Evolutionary conservation across 1,284 basidiomycete genomes (phyloP).

Genomic region (Sporisorium iseilematis-ciliati): DNA sequence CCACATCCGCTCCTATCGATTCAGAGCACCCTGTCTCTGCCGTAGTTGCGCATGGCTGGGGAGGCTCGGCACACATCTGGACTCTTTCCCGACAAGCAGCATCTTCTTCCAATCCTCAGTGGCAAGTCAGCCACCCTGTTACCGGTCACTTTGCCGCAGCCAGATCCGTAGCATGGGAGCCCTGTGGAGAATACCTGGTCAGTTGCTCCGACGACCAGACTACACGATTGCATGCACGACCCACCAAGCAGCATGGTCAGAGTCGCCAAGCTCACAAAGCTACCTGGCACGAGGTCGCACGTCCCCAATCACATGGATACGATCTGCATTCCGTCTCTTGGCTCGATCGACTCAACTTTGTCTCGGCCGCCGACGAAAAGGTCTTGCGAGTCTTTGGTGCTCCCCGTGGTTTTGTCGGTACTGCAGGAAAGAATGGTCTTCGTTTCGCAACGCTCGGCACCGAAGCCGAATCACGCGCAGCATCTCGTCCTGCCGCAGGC

Average conservation of each 20-base stretch:
- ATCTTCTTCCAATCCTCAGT: slow-evolving; percentile 13
- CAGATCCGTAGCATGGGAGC: slow-evolving; percentile 62
- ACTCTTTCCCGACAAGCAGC: slow-evolving; percentile 5
- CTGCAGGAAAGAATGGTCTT: slow-evolving; percentile 41
- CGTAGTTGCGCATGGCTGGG: slow-evolving; percentile 64
- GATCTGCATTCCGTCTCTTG: slow-evolving; percentile 60
- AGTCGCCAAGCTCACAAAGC: slow-evolving; percentile 8
- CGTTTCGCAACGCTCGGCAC: slow-evolving; percentile 37
- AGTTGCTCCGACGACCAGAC: slow-evolving; percentile 64
- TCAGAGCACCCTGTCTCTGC: slow-evolving; percentile 19
- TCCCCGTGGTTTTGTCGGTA: slow-evolving; percentile 61
- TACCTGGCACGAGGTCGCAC: slow-evolving; percentile 67
- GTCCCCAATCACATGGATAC: slow-evolving; percentile 68
- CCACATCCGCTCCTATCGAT: neutral
- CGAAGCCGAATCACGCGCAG: slow-evolving; percentile 38
- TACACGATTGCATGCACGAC: slow-evolving; percentile 60
- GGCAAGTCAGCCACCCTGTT: slow-evolving; percentile 39
- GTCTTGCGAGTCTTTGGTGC: slow-evolving; percentile 67
- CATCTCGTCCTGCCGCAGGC: slow-evolving; percentile 15
- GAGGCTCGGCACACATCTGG: slow-evolving; percentile 66
- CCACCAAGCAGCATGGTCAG: slow-evolving; percentile 21
- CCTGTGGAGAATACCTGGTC: slow-evolving; percentile 61
- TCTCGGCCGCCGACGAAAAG: slow-evolving; percentile 68
- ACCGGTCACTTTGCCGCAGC: slow-evolving; percentile 63
- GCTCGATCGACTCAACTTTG: slow-evolving; percentile 64